Evolutionary conservation across 2,329 filamentous ascomycete species (phyloP).

Genomic region (Stagonosporopsis tanaceti): DNA sequence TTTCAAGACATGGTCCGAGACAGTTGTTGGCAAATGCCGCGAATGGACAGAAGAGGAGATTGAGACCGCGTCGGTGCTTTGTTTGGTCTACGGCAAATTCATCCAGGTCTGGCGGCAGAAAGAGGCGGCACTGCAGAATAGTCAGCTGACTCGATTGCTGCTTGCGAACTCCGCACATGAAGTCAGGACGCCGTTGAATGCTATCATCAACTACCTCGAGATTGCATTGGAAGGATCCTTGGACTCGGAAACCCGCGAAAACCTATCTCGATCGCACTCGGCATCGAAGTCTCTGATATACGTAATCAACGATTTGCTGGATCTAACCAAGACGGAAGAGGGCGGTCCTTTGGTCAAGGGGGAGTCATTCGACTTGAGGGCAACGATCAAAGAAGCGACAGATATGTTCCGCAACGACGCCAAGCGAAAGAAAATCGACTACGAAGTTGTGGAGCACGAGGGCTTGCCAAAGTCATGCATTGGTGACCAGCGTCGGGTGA

Average conservation of each 20-base stretch:
- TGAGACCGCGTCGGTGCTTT: conserved; percentile 86
- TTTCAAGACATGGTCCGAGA: conserved; percentile 84
- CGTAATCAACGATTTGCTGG: conserved; percentile 90
- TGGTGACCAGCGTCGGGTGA: conserved; percentile 80
- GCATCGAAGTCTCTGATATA: conserved; percentile 93
- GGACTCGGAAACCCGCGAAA: conserved; percentile 84
- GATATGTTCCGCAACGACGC: conserved; percentile 78
- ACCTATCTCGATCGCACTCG: conserved; percentile 83
- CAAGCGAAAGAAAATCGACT: conserved; percentile 75
- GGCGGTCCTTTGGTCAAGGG: conserved; percentile 81
- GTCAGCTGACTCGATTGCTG: conserved; percentile 78
- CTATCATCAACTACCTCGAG: conserved; percentile 93
- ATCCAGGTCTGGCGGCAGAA: conserved; percentile 95
- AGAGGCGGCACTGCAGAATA: conserved; percentile 82
- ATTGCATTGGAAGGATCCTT: conserved; percentile 84
- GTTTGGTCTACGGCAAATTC: conserved; percentile 86
- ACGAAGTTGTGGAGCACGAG: conserved; percentile 71
- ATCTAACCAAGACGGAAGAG: conserved; percentile 87
- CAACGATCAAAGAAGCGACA: conserved; percentile 78
- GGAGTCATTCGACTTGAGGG: conserved; percentile 76
- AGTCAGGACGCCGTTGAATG: conserved; percentile 88
- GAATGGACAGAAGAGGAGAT: conserved; percentile 91
- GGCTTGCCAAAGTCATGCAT: conserved; percentile 75
- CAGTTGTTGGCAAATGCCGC: conserved; percentile 78
- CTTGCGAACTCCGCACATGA: conserved; percentile 91